phyloP scores from a whole-genome alignment of 805 yeast genomes.

The Hanseniaspora opuntiae region DNA sequence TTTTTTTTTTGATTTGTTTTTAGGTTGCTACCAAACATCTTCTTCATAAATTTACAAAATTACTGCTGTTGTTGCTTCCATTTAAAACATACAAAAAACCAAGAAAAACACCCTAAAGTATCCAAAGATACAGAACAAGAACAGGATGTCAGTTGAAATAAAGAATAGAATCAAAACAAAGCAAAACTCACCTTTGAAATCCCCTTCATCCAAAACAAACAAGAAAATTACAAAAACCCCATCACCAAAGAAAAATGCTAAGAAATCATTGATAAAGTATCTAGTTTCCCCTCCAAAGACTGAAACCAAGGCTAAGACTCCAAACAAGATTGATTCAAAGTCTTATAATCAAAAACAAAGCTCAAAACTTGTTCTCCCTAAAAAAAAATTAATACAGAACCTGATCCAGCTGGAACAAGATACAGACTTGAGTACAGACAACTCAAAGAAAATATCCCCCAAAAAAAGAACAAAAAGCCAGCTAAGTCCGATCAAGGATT shows the following conservation, averaged over 20 bases:
- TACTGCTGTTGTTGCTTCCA: too few species aligned
- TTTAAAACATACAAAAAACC: too few species aligned
- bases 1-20: not conserved
- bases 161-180: not conserved
- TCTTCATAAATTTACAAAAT: too few species aligned
- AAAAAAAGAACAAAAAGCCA: slow-evolving; percentile 3
- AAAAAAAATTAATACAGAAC: slow-evolving; percentile 4
- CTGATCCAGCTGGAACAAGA: slow-evolving; percentile 2
- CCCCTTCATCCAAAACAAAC: not conserved
- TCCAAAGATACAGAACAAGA: not conserved
- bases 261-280: not conserved
- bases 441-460: not conserved
- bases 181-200: not conserved
- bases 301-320: not conserved
- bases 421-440: not conserved
- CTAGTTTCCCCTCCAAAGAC: slow-evolving; percentile 5
- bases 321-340: not conserved
- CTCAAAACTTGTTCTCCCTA: not conserved
- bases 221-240: slow-evolving; percentile 6
- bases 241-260: not conserved
- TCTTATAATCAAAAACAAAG: not conserved
- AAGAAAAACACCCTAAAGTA: not conserved
- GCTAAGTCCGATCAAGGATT: slow-evolving; percentile 17
- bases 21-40: too few species aligned
- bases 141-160: not conserved